Evolutionary conservation across 305 asterid species (phyloP).

Genomic region (Euphrasia arctica): DNA sequence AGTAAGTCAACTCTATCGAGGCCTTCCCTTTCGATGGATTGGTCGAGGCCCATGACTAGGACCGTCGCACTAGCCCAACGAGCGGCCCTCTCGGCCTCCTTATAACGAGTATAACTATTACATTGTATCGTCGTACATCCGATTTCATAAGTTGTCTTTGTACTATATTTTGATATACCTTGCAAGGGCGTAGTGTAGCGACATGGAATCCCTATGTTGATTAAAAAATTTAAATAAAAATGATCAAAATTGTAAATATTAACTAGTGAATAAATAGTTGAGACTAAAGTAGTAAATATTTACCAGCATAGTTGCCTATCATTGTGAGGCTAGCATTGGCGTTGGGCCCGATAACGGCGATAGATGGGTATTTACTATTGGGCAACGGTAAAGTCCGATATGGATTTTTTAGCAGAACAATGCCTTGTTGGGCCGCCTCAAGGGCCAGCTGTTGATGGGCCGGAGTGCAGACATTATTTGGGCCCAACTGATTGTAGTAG

Average conservation of each 20-base stretch:
- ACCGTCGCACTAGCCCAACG: not conserved
- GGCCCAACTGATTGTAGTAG: not conserved
- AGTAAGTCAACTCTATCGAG: not conserved
- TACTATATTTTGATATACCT: not conserved
- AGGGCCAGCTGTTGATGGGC: not conserved
- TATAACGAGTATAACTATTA: not conserved
- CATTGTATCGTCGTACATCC: not conserved
- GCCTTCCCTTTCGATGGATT: conserved; percentile 3
- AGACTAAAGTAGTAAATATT: too few relatives aligned
- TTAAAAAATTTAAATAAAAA: too few relatives aligned
- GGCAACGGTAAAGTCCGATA: not conserved
- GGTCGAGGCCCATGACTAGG: not conserved
- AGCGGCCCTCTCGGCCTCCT: not conserved
- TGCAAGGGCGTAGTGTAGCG: not conserved
- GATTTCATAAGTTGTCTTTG: not conserved
- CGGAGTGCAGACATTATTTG: not conserved
- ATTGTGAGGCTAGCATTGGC: not conserved
- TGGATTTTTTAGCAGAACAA: not conserved
- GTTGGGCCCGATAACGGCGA: not conserved
- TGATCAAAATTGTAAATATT: too few relatives aligned
- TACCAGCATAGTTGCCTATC: not conserved
- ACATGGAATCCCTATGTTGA: too few relatives aligned
- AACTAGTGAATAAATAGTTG: too few relatives aligned
- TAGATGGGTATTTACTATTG: not conserved
- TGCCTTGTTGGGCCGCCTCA: conserved; percentile 4